Evolutionary conservation across 345 rosid species (phyloP), one percentile per base, ranked within the genome.

Genomic region (Camelina laxa): DNA sequence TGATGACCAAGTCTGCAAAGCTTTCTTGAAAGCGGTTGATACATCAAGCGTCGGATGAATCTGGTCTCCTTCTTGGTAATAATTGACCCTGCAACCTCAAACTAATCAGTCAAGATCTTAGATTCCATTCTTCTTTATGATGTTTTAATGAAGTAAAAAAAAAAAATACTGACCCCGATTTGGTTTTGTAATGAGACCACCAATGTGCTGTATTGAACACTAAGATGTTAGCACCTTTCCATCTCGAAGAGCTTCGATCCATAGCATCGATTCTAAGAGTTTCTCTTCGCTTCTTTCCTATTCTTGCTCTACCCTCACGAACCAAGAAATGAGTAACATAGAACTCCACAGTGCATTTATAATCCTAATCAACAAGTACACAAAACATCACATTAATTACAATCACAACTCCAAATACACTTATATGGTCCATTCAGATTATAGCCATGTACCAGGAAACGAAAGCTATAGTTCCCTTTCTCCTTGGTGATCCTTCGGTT

Each of bases 141-240:
- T 12, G 48, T 16, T 39, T 8, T 16, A 2, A 27, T 27, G 1
- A 38, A 21, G 49, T 16, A 1, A 48, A 24, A 1, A 48, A 1
- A 48, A 42, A 33, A 67, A 9, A 41, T 33, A 81, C 90, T 81
- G 47, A 94, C 99, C 99, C 99, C 3, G 97, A 84, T 82, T 89
- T 88, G 51, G 99, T 95, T 79, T 95, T 95, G 84, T 76, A 83
- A 80, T 95, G 99, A 39, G 97, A 84, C 99, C 99, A 95, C 99
- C 99, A 95, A 80, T 91, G 97, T 21, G 96, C 99, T 48, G 97
- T 84, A 83, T 95, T 95, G 81, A 95, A 91, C 74, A 95, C 83
- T 69, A 95, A 73, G 60, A 95, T 77, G 83, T 90, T 91, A 69
- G 97, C 97, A 71, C 95, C 92, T 81, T 81, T 87, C 99, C 97